Evolutionary conservation across 2,329 filamentous ascomycete genomes (phyloP).

Genomic region (Colletotrichum lentis): DNA sequence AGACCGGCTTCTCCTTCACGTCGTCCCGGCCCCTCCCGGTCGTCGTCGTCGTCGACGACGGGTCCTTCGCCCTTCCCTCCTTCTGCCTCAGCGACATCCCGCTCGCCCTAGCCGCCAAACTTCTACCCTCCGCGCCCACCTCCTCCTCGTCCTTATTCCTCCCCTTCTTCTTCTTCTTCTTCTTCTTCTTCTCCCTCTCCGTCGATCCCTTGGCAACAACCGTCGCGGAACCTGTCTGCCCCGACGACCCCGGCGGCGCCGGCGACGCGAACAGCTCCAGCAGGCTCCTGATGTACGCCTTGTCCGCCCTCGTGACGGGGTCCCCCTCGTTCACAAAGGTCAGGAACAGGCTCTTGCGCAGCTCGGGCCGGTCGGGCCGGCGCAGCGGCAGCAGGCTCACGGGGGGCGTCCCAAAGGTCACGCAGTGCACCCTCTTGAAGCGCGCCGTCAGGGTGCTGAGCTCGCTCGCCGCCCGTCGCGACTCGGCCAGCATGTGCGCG

Average conservation of each 20-base stretch:
- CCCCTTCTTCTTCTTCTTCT: constrained; percentile 35
- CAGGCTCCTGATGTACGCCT: constrained; percentile 75
- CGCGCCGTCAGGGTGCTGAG: constrained; percentile 72
- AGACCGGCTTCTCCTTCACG: constrained; percentile 50
- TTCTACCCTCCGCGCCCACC: constrained; percentile 3
- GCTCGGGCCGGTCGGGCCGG: constrained; percentile 60
- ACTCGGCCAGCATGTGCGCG: constrained; percentile 75
- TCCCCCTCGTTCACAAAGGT: constrained; percentile 88
- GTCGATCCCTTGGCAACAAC: constrained; percentile 6
- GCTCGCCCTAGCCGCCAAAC: constrained; percentile 14
- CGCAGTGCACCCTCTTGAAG: constrained; percentile 83
- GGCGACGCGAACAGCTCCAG: constrained; percentile 74
- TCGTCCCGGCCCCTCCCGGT: constrained; percentile 43
- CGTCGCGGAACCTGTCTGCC: constrained; percentile 2
- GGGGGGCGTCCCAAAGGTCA: constrained; percentile 86
- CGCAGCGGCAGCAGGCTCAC: constrained; percentile 74
- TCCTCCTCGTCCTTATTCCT: constrained; percentile 33
- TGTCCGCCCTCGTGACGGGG: constrained; percentile 79
- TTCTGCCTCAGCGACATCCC: constrained; percentile 9
- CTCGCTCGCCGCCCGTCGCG: constrained; percentile 66
- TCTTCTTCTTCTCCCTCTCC: constrained; percentile 32
- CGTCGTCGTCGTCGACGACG: constrained; percentile 7
- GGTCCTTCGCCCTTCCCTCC: constrained; percentile 21
- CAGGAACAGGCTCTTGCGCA: constrained; percentile 76
- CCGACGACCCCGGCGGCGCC: constrained; percentile 50